These are phyloP conservation scores for Globisporangium cederbergense DNA, from an alignment of 352 stramenopile genomes.

Conservation along the genomic window DNA sequence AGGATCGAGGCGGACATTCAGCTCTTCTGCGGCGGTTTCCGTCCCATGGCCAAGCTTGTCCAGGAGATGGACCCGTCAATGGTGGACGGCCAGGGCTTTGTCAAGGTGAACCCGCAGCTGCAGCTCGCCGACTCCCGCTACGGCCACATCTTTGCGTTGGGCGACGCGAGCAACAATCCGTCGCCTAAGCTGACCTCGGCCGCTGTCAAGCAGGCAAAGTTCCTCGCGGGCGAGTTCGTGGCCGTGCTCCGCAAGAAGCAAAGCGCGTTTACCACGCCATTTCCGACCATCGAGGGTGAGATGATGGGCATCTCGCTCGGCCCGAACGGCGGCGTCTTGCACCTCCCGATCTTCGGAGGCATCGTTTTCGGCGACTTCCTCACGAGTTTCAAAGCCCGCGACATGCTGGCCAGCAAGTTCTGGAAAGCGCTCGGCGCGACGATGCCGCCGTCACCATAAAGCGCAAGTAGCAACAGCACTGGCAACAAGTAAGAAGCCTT, in stretches of 20 bases:
- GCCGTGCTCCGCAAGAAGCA: neutral
- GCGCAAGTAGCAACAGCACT: neutral
- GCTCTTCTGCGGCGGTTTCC: neutral
- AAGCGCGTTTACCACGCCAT: neutral
- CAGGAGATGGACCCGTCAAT: neutral
- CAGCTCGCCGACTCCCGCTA: neutral
- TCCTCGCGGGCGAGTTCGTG: neutral
- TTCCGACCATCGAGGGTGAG: neutral
- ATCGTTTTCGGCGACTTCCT: conserved; percentile 1
- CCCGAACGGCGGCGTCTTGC: neutral
- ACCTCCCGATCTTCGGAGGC: neutral
- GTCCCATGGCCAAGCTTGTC: neutral
- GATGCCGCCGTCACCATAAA: neutral
- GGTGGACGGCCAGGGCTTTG: neutral
- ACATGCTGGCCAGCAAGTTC: neutral
- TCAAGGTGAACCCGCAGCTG: neutral
- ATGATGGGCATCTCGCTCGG: neutral
- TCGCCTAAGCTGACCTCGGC: neutral
- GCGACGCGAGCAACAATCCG: neutral
- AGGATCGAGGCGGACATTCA: conserved; percentile 3
- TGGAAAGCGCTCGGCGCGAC: neutral
- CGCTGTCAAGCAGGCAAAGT: neutral
- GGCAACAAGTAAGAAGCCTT: neutral
- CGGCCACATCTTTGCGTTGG: neutral
- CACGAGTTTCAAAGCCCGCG: neutral